Evolutionary conservation across 208 protist species (phyloP).

Genomic region (Acanthamoeba triangularis): DNA sequence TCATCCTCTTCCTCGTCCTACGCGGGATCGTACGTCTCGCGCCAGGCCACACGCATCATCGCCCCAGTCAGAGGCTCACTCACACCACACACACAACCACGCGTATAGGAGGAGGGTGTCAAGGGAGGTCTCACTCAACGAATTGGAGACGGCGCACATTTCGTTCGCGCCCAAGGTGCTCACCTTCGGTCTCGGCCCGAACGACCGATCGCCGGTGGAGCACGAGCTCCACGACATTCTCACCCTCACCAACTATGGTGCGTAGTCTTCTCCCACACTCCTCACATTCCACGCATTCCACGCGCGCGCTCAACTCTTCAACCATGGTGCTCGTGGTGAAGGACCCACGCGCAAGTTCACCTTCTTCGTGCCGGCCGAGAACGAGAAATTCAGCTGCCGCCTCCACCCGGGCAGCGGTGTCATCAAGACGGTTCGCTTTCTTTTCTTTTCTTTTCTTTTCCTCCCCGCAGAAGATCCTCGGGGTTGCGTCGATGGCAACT

Average conservation of each 20-base stretch:
- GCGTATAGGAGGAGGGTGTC: neutral
- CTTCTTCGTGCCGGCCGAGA: constrained; percentile 65
- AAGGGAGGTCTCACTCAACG: neutral
- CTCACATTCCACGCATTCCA: no score
- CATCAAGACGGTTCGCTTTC: neutral
- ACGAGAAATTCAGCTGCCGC: constrained; percentile 55
- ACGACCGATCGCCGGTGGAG: constrained; percentile 38
- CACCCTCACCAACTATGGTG: constrained; percentile 46
- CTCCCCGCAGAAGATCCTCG: neutral
- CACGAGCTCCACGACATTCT: constrained; percentile 19
- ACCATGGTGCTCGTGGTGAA: neutral
- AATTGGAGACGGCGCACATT: constrained; percentile 33
- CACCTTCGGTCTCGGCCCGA: constrained; percentile 37
- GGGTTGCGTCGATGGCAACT: neutral
- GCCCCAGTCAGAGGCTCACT: neutral
- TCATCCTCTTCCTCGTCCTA: neutral
- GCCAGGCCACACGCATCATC: no score
- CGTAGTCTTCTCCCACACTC: neutral
- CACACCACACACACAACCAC: neutral
- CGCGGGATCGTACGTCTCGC: neutral
- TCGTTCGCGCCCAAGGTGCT: constrained; percentile 39
- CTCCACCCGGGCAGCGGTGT: constrained; percentile 44
- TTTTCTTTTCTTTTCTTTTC: neutral
- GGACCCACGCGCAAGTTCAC: constrained; percentile 56
- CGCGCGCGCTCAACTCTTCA: neutral